phyloP scores from a whole-genome alignment of 768 basidiomycete species.

The Phlegmacium glaucopus region DNA sequence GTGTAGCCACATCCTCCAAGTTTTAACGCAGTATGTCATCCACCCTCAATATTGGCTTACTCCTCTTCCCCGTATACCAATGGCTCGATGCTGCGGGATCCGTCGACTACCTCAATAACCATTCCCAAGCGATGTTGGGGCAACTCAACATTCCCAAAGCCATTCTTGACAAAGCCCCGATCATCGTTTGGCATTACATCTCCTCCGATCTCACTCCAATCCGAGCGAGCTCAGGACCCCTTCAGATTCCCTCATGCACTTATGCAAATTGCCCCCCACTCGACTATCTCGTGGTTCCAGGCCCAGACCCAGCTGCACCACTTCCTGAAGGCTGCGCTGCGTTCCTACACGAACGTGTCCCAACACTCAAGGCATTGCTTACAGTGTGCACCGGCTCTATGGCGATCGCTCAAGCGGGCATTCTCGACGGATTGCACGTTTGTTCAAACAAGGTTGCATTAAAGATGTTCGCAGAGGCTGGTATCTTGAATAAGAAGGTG shows the following conservation, averaged over 20 bases:
- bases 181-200: constrained; percentile 23
- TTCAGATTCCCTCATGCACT: constrained; percentile 15
- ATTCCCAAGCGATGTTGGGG: constrained; percentile 6
- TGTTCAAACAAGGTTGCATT: constrained; percentile 19
- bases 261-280: constrained; percentile 18
- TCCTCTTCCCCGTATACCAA: constrained; percentile 16
- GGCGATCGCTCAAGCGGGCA: constrained; percentile 15
- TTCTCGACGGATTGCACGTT: constrained; percentile 19
- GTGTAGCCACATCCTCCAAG: too few relatives aligned
- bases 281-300: constrained; percentile 25
- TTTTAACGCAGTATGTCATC: too few relatives aligned
- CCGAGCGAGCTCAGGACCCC: constrained; percentile 16
- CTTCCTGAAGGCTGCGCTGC: constrained; percentile 12
- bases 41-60: too few relatives aligned
- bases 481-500: constrained; percentile 16
- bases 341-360: constrained; percentile 16
- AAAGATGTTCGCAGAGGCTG: constrained; percentile 4
- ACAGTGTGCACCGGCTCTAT: constrained; percentile 20
- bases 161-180: constrained; percentile 14
- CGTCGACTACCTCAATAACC: constrained; percentile 19
- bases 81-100: constrained; percentile 21
- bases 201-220: constrained; percentile 13
- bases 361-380: constrained; percentile 14
- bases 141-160: neutral
- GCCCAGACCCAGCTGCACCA: constrained; percentile 10